Base-by-base conservation (phyloP, 202 grass and related monocot genomes). In the Panicum hallii region DNA sequence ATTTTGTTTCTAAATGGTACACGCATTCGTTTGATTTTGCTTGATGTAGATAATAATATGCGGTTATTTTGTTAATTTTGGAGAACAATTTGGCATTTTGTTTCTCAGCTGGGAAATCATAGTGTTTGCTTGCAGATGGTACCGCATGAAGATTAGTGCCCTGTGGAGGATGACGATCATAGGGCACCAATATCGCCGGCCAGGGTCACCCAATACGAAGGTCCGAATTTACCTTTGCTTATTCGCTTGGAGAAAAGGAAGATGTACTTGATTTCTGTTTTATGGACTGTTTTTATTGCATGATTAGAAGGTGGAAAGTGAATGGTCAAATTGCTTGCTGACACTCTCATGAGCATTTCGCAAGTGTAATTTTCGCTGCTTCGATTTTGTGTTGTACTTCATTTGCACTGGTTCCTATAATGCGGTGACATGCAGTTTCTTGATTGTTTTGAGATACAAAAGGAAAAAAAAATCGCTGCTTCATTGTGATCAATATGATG, bases 141-240 rank as follows among this genome's bases (percentile, higher is more conserved):
- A 97, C 73, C 81, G 91, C 42, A 76, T 97, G 77, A 97, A 94
- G 90, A 86, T 94, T 75, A 91, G 84, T 78, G 88, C 85, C 17
- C 84, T 79, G n/a, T 93, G 90, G 94, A 97, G 58, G 92, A 93
- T 47, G 43, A 80, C 14, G 90, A 62, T 44, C 26, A 83, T 16
- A 70, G 91, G 62, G 90, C 88, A 61, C 79, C 82, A 5, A 89
- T 89, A 56, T 89, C 85, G 69, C 94, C 94, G 13, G 83, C 95
- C n/a, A 95, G 95, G 80, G 93, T 98, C 63, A 88, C 79, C 20
- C 95, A 95, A 77, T 98, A 95, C 44, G 95, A 95, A 84, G 95
- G 95, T 98, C 16, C 30, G 30, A 74, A 20, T 83, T 34, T 66
- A 86, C 34, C 60, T 63, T 43, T 67, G 26, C 44, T 88, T 44